Conservation (phyloP, 2,329 filamentous ascomycete species). For the Sporothrix brasiliensis region DNA sequence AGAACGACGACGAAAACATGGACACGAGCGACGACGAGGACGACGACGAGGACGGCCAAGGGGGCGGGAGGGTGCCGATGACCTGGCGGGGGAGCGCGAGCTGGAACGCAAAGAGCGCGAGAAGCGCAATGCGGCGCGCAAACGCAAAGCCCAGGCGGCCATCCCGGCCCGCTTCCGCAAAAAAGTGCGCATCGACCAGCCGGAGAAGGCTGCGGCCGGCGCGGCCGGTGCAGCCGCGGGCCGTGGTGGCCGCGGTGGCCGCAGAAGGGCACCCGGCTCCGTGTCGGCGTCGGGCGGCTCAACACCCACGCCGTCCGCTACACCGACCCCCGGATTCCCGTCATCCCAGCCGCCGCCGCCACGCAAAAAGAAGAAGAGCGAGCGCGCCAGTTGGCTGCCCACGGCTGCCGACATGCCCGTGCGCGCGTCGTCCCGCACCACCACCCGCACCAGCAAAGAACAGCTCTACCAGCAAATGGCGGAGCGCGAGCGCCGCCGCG, state of each 20-base stretch:
- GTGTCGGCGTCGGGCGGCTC: slow-evolving; percentile 30
- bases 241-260: not conserved
- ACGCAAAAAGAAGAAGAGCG: slow-evolving; percentile 66
- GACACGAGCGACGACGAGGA: slow-evolving; percentile 87
- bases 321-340: slow-evolving; percentile 39
- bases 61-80: slow-evolving; percentile 58
- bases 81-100: slow-evolving; percentile 85
- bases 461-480: slow-evolving; percentile 71
- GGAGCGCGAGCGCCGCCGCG: slow-evolving; percentile 69
- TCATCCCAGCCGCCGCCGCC: slow-evolving; percentile 42
- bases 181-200: slow-evolving; percentile 68
- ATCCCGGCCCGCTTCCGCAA: slow-evolving; percentile 72
- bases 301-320: slow-evolving; percentile 41
- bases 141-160: slow-evolving; percentile 77
- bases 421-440: slow-evolving; percentile 60
- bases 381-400: slow-evolving; percentile 62
- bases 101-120: slow-evolving; percentile 74
- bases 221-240: not conserved
- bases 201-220: slow-evolving; percentile 42
- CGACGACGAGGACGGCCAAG: slow-evolving; percentile 69
- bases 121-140: slow-evolving; percentile 68
- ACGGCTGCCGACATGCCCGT: slow-evolving; percentile 58
- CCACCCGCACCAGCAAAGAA: slow-evolving; percentile 62
- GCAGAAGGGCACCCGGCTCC: slow-evolving; percentile 42
- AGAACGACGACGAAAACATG: slow-evolving; percentile 72